These are phyloP conservation scores for Spiraea crenata DNA, from an alignment of 331 rosid genomes.

Conservation along the genomic window DNA sequence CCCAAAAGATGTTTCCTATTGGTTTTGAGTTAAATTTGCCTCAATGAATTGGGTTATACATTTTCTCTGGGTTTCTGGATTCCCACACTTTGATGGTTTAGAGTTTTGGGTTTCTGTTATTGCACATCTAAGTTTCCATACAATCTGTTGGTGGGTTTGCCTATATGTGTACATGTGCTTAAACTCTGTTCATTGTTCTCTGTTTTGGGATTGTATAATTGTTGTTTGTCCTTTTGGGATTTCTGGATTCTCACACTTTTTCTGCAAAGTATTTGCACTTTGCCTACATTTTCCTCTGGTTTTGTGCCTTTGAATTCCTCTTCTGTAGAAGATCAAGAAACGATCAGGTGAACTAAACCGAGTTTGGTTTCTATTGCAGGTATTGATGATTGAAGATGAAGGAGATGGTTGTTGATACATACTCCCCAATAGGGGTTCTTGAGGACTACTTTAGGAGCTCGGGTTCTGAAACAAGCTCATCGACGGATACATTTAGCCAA, in stretches of 20 bases:
- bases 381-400: constrained; percentile 42
- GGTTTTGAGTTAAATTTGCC: neutral
- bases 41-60: no score
- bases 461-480: constrained; percentile 70
- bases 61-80: no score
- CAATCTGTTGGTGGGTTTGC: constrained; percentile 17
- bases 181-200: constrained; percentile 19
- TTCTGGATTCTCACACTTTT: constrained; percentile 19
- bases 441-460: constrained; percentile 87
- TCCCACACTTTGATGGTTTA: no score
- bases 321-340: neutral
- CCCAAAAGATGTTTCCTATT: neutral
- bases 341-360: neutral
- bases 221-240: constrained; percentile 4
- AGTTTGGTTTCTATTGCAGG: constrained; percentile 1
- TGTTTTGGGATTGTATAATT: constrained; percentile 21
- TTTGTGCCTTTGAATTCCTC: neutral
- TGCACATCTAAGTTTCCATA: neutral
- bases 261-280: neutral
- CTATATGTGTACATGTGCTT: constrained; percentile 2
- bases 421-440: constrained; percentile 71
- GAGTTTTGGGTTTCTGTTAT: constrained; percentile 1
- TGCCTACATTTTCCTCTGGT: neutral
- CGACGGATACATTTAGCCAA: constrained; percentile 39
- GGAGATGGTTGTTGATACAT: constrained; percentile 55